Base-by-base conservation (phyloP, 2,329 filamentous ascomycete genomes). In the Davidsoniella eucalypti region DNA sequence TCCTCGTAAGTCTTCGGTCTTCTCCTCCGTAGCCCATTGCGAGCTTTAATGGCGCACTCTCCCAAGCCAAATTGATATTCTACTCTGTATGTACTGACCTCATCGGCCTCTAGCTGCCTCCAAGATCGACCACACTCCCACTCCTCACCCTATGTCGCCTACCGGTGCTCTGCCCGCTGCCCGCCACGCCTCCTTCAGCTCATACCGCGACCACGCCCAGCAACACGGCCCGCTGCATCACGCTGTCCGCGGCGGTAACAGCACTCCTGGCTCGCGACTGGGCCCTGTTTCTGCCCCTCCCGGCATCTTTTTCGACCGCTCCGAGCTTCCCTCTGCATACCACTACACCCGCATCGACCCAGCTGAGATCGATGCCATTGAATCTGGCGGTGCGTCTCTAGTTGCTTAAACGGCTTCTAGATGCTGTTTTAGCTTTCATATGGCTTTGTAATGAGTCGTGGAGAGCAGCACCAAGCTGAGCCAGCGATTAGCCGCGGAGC, bases 291-390 rank as follows among this genome's bases (percentile, higher is more conserved):
- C 74, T 57, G 74, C 88, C 37, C 73, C 74, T 53, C 67, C 78
- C 60, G 90, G 90, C 58, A 70, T 86, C 64, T 87, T 75, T 66
- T 95, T 94, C 63, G 92, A 96, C 66, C 79, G 87, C 58, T 84
- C 78, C 58, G 84, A 98, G 68, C 79, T 98, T 21, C 90, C 92
- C 16, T 64, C 71, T 55, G 78, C 90, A 59, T 98, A 95, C 76
- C 78, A 81, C 61, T 76, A 87, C 56, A 69, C 76, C 45, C 75
- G 78, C 10, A 84, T 88, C 67, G 81, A 76, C 37, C 67, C 80
- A 58, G 80, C 80, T 41, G 92, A 98, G 75, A 98, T 98, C 54
- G 92, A 96, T 65, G 88, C 87, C 18, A 76, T 98, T 61, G 87
- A 95, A 76, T 92, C 86, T 51, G 92, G 88, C 50, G 92, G 92